A percentile compares a stretch with the other conserved stretches of the same genome.
These are phyloP conservation scores for Fremontodendron californicum DNA, from an alignment of 345 rosid species.

Conservation along the genomic window DNA sequence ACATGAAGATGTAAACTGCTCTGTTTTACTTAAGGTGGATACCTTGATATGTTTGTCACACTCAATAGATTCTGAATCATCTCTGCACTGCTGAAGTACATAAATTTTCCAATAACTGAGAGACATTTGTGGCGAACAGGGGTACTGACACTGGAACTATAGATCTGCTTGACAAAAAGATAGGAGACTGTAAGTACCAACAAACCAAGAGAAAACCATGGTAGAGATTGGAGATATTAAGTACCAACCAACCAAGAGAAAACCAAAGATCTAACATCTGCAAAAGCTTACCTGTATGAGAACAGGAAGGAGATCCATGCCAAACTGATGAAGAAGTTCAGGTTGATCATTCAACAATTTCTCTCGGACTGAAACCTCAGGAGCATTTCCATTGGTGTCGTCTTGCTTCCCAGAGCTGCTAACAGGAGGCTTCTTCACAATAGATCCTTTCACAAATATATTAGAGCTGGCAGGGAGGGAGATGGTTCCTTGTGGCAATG, in stretches of 20 bases:
- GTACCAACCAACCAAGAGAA: constrained; percentile 12
- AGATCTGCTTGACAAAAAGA: constrained; percentile 57
- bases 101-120: constrained; percentile 87
- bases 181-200: constrained; percentile 12
- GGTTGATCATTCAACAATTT: constrained; percentile 85
- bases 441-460: constrained; percentile 67
- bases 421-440: constrained; percentile 59
- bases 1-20: not conserved
- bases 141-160: constrained; percentile 93
- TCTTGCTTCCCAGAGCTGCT: constrained; percentile 66
- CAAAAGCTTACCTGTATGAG: constrained; percentile 64
- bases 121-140: constrained; percentile 97
- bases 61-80: constrained; percentile 85
- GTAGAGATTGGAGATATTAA: constrained; percentile 13
- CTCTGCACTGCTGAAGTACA: constrained; percentile 88
- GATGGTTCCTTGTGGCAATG: constrained; percentile 86
- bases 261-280: not conserved
- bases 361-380: constrained; percentile 74
- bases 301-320: constrained; percentile 96
- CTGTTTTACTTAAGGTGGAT: constrained; percentile 15
- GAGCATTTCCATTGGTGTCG: constrained; percentile 46
- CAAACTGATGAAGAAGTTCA: constrained; percentile 89
- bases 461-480: constrained; percentile 77
- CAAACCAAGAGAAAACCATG: constrained; percentile 6
- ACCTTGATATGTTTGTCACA: constrained; percentile 94